These are phyloP conservation scores for Colletotrichum destructivum DNA, from an alignment of 2,329 filamentous ascomycete species.

Conservation along the genomic window DNA sequence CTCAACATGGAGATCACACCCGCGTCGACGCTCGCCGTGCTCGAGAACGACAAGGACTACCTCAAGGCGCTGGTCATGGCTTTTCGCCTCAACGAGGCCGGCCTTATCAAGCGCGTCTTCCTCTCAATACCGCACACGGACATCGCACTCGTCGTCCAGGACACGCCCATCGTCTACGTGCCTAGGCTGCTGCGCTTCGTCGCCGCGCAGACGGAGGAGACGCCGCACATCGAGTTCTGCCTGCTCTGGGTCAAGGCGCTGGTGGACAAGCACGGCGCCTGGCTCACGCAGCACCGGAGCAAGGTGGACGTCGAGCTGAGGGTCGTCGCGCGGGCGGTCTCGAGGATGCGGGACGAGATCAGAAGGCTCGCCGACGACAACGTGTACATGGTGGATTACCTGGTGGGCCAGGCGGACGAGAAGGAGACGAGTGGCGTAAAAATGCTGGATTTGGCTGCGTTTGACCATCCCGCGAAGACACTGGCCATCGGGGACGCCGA, in stretches of 20 bases:
- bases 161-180: constrained; percentile 89
- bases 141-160: constrained; percentile 82
- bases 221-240: constrained; percentile 95
- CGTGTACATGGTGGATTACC: constrained; percentile 88
- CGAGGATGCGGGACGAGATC: constrained; percentile 86
- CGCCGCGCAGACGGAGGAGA: constrained; percentile 88
- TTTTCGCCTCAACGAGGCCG: constrained; percentile 91
- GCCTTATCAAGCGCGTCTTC: constrained; percentile 88
- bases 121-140: constrained; percentile 83
- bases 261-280: constrained; percentile 86
- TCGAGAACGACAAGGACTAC: constrained; percentile 81
- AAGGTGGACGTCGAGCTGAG: constrained; percentile 89
- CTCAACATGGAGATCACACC: constrained; percentile 95
- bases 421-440: constrained; percentile 44
- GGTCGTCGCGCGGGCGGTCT: constrained; percentile 84
- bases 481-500: constrained; percentile 35
- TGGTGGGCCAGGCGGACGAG: constrained; percentile 67
- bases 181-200: constrained; percentile 89
- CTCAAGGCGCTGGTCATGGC: constrained; percentile 96
- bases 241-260: constrained; percentile 91
- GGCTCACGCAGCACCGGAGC: constrained; percentile 84
- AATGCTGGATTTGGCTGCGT: constrained; percentile 44
- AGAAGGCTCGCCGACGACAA: constrained; percentile 89
- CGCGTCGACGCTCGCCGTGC: constrained; percentile 80
- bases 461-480: constrained; percentile 34